Evolutionary conservation across 768 basidiomycete genomes (phyloP), one percentile per base, ranked within the genome.

Genomic region (Coprinopsis strossmayeri): DNA sequence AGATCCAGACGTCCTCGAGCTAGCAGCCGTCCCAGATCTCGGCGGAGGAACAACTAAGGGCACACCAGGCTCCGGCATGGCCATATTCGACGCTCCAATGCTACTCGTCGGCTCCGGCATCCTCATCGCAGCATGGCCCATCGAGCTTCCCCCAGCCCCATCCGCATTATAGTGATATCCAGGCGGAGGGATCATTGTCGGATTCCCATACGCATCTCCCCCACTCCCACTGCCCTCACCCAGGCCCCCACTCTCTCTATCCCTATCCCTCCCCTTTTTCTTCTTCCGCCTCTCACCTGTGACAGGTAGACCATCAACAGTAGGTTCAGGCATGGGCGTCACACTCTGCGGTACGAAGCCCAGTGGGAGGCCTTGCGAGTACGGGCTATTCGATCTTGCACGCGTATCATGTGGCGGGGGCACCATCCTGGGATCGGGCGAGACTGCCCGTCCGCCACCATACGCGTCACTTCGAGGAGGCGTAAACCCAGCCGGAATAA

Each of bases 321-420:
- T 46, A 10, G 50, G 35, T 5, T 45, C 34, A 21, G 50, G 50
- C 44, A 51, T 51, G 15, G 49, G 42, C 3, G 49, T 44, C 21
- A 50, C 30, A 20, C 21, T 42, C 23, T 44, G 42, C 3, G 49
- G 49, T 1, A 44, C 23, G 50, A 51, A 51, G 2, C 50, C 50
- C 7, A 20, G 11, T 5, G 50, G 50, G 3, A 51, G 37, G 5
- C 24, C 50, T 1, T 25, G n/a, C 13, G 9, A 13, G 35, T 39
- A 39, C 12, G 46, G 34, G 17, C 35, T 39, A 23, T 48, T 34
- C n/a, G n/a, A n/a, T n/a, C n/a, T n/a, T 15, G 35, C 28, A 15
- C 23, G 26, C 11, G 39, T 32, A 21, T 23, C 20, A 10, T 38
- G 35, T 5, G 35, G 35, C 17, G 35, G 35, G 18, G 35, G 35